Base-by-base conservation (phyloP, 192 early-diverging fungal species). In the Backusella tarrabulga region DNA sequence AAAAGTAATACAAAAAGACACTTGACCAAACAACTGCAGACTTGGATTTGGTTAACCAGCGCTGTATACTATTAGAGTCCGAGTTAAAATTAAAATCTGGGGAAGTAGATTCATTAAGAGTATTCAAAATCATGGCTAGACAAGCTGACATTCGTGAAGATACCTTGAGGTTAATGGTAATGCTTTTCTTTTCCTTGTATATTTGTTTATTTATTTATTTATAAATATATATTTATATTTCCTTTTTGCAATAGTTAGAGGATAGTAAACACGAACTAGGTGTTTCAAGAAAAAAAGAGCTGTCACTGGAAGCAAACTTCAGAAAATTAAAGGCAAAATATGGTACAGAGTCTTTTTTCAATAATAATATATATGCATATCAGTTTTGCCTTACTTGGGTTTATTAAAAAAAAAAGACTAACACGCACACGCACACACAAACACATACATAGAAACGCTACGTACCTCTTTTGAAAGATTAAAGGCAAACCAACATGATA, bases 221-320 rank as follows among this genome's bases (percentile, higher is more conserved):
- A 67, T 17, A 68, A 4, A 15, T 36, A 19, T 34, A 54, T 60
- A 60, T 60, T 11, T 60, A 29, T 63, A 63, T 63, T 50, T 50
- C 46, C 46, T 40, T 67, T 34, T 32, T 34, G 4, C 9, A 34
- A 19, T 68, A 85, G 80, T 34, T 85, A 26, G 84, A 83, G 44
- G 84, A 85, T 74, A 34, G 71, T 6, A 81, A 85, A 35, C 84
- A 85, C 71, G 84, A 85, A 35, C 41, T 85, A 14, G 56, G 67
- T 3, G 32, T 83, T 46, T 35, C 79, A 52, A 38, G 84, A 23
- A 80, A 80, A 73, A 78, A 80, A 38, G 84, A 85, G 26, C 19
- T 75, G 7, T 56, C 75, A 8, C 67, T 83, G 26, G 84, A 85
- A 68, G 63, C 76, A 7, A 80, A 74, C 54, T 68, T 77, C 40